Evolutionary conservation across 495 filamentous ascomycete genomes (phyloP), one percentile per base, ranked within the genome.

Genomic region (Trichoderma virens): DNA sequence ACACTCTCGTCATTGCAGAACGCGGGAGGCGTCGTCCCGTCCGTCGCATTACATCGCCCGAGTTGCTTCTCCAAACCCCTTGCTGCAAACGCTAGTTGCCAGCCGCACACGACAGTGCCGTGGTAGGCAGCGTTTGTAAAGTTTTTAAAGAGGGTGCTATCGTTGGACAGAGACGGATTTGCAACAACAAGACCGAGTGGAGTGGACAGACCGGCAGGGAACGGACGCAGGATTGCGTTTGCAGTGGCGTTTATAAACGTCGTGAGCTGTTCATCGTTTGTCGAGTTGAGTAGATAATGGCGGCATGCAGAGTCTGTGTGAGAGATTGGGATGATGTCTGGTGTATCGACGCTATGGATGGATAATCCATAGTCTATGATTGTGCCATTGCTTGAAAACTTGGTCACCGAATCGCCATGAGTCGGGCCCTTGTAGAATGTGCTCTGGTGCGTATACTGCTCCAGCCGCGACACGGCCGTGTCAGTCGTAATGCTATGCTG

Each of bases 241-340:
- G 84, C 79, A 2, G 81, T 79, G 45, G 81, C 74, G 60, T 84
- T 82, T 6, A 88, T 64, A 64, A 86, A 85, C 0, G 73, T 25
- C 1, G 81, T 83, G 3, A 86, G 75, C 67, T 88, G 85, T 18
- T 70, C 63, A 65, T 88, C 75, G 67, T 85, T 76, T 5, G 83
- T 86, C 9, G 80, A 80, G 67, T 87, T 88, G 54, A 88, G 76
- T 9, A 88, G 69, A 70, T 84, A 87, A 64, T 80, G 80, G 5
- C 86, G 83, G 77, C 86, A 88, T 64, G 83, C 85, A 65, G 84
- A 81, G 67, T 88, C 85, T 1, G 83, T 83, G 71, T 88, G 85
- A 81, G 87, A 85, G 28, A 87, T 80, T 54, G 76, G 70, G 6
- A 88, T 83, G 59, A 82, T 67, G 3, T 75, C 68, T 28, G 83